Evolutionary conservation across 805 yeast species (phyloP).

Genomic region (Teunomyces panamensis): DNA sequence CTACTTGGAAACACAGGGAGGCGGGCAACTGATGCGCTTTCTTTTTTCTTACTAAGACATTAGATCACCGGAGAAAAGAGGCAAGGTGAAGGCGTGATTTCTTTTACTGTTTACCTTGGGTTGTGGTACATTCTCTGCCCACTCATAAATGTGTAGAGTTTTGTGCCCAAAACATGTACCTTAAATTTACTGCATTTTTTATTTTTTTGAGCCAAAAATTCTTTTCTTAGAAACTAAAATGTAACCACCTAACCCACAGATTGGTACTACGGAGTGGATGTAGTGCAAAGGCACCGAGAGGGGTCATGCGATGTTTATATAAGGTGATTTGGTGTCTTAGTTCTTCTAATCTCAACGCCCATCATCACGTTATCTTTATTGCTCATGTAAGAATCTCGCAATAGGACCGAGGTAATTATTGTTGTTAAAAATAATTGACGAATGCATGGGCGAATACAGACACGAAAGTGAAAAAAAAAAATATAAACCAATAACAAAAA

Average conservation of each 20-base stretch:
- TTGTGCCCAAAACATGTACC: not conserved
- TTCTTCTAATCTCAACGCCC: not conserved
- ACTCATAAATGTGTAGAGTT: not conserved
- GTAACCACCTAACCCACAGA: not conserved
- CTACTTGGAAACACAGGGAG: not conserved
- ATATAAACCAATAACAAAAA: not conserved
- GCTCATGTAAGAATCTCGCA: not conserved
- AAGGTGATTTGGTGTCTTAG: not conserved
- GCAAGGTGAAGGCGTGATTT: not conserved
- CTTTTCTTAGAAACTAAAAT: not conserved
- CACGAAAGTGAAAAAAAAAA: not conserved
- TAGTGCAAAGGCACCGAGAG: not conserved
- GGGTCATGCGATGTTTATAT: not conserved
- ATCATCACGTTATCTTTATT: not conserved
- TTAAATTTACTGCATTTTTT: not conserved
- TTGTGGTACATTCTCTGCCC: not conserved
- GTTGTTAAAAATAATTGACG: not conserved
- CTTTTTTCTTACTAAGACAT: not conserved
- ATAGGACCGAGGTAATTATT: not conserved
- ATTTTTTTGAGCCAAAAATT: not conserved
- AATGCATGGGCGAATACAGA: not conserved
- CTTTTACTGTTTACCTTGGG: not conserved
- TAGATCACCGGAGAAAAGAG: not conserved
- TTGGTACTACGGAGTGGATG: not conserved
- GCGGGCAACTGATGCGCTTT: not conserved